Base-by-base conservation (phyloP, 352 stramenopile species). In the Paralagenidium karlingii region DNA sequence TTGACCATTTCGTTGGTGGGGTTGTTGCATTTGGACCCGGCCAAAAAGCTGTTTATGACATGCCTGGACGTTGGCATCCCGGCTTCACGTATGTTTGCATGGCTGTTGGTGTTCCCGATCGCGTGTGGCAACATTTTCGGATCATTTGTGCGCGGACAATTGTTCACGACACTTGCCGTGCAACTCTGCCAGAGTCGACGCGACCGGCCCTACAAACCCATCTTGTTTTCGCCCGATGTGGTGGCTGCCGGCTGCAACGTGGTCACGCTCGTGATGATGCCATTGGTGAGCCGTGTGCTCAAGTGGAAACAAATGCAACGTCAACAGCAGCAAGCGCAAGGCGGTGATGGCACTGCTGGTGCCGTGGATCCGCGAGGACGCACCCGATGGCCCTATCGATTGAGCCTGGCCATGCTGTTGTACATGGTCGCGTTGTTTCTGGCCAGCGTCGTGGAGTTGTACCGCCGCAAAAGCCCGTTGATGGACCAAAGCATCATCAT, bases 401-500 rank as follows among this genome's bases (percentile, higher is more conserved):
- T 49, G 19, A 11, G n/a, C 19, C 33, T 27, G 13, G 34, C 43
- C 4, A 16, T 49, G 4, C n/a, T 49, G 6, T 24, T 49, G 3
- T 49, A 43, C 33, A 26, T n/a, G n/a, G n/a, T n/a, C n/a, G n/a
- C n/a, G n/a, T n/a, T 86, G 21, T 90, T 90, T 43, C 38, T 86
- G 24, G 66, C 70, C 8, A 82, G 76, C 39, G 58, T 90, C 27
- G 59, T 84, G 11, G 73, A 86, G 51, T 57, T 90, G 0, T 90
- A 90, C 33, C 70, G 76, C 2, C 70, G 76, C 15, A 68, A 64
- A n/a, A n/a, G n/a, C n/a, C n/a, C n/a, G n/a, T n/a, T n/a, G n/a
- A n/a, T n/a, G n/a, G n/a, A n/a, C n/a, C n/a, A n/a, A n/a, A n/a
- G n/a, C n/a, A n/a, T n/a, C n/a, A n/a, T n/a, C n/a, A n/a, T n/a